Evolutionary conservation across 2,329 filamentous ascomycete genomes (phyloP).

Genomic region (Colletotrichum sp.): DNA sequence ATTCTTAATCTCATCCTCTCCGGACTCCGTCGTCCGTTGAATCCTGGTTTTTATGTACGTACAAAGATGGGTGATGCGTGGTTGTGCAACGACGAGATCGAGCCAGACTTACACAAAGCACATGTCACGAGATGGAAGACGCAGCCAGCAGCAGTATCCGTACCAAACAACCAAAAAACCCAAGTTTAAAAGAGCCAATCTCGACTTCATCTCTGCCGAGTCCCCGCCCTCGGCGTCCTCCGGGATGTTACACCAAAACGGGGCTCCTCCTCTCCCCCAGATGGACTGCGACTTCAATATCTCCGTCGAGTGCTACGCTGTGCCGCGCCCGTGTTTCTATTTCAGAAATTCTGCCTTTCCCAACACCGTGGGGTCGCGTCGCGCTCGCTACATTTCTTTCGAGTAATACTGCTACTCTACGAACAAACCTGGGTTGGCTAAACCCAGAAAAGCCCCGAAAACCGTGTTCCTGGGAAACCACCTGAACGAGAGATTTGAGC

Average conservation of each 20-base stretch:
- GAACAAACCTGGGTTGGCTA: not conserved
- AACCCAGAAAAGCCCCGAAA: not conserved
- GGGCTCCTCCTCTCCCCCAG: not conserved
- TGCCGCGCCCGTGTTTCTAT: not conserved
- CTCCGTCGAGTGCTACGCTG: not conserved
- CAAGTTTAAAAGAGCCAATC: conserved; percentile 3
- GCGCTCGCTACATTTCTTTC: not conserved
- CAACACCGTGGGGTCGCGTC: not conserved
- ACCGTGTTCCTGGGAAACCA: not conserved
- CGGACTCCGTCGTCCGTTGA: not conserved
- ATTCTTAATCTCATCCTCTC: not conserved
- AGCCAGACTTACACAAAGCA: not conserved
- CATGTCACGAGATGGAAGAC: not conserved
- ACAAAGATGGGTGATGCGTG: not conserved
- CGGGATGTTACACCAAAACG: not conserved
- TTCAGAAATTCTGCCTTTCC: not conserved
- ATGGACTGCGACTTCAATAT: not conserved
- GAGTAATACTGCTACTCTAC: not conserved
- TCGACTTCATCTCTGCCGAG: conserved; percentile 1
- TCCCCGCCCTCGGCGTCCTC: not conserved
- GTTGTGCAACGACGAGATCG: not conserved
- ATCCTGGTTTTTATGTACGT: not conserved
- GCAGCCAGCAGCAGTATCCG: not conserved
- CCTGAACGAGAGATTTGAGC: not conserved
- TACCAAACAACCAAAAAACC: not conserved